Evolutionary conservation across 768 basidiomycete genomes (phyloP), one percentile per base, ranked within the genome.

Genomic region (Suillus fuscotomentosus): DNA sequence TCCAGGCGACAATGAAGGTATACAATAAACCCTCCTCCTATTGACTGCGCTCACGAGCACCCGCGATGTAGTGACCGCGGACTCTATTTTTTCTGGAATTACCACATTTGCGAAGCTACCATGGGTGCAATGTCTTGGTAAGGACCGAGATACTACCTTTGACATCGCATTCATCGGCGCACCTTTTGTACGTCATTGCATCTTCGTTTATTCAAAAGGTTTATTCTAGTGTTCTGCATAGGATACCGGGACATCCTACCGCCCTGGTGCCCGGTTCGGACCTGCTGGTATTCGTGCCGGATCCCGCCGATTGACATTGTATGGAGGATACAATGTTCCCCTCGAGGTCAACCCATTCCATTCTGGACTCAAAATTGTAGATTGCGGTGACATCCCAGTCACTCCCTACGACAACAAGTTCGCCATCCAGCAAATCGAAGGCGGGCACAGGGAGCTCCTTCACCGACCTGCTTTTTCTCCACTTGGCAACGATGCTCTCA

Each of bases 71-170:
- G 89, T 90, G 38, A 91, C 89, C 48, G 88, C 88, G 3, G 88
- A 95, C 71, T 86, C 92, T 20, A 78, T 90, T 42, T 95, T 94
- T 76, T 87, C 90, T 54, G 94, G 94, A 10, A 89, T 94, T 41
- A 86, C 87, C 2, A 92, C 92, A 3, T 96, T 95, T 72, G 94
- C 94, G 20, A 94, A 84, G 74, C 82, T 96, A n/a, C 92, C 92
- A 34, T 94, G 90, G 86, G 83, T 87, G 1, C 85, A 88, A 67
- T 95, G 94, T 73, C 84, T 95, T 60, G 86, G 86, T 50, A 83
- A 83, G 66, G 85, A 89, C 62, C 81, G 73, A 54, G 71, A 86
- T 60, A 73, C 79, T 38, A 74, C 82, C 1, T 88, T 92, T 68
- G 94, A 96, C 75, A 88, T 96, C 62, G 93, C 91, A 27, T 86